These are phyloP conservation scores for Tubosaeta brunneosetosa DNA, from an alignment of 768 basidiomycete species.

Conservation along the genomic window DNA sequence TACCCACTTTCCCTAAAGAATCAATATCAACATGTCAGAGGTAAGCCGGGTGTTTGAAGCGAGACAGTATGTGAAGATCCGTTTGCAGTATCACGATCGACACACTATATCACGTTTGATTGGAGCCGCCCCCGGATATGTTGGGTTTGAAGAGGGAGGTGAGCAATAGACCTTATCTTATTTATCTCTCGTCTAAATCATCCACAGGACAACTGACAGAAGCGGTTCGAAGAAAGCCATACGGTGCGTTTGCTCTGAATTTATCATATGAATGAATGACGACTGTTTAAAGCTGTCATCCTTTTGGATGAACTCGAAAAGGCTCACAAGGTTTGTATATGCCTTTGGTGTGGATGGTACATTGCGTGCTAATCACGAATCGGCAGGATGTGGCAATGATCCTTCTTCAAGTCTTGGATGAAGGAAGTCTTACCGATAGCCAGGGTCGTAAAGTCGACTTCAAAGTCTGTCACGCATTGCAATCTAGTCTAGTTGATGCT, in stretches of 20 bases:
- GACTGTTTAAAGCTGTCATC: slow-evolving; percentile 44
- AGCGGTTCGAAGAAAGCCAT: slow-evolving; percentile 59
- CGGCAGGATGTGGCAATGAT: slow-evolving; percentile 81
- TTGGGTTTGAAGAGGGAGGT: slow-evolving; percentile 73
- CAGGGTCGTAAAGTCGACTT: slow-evolving; percentile 92
- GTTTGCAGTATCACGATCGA: slow-evolving; percentile 75
- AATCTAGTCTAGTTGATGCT: not conserved
- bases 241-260: slow-evolving; percentile 32
- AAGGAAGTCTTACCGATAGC: slow-evolving; percentile 85
- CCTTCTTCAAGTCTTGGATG: slow-evolving; percentile 85
- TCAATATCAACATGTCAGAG: slow-evolving; percentile 96
- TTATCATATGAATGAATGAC: not conserved
- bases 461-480: slow-evolving; percentile 43
- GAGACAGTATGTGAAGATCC: not conserved
- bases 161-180: slow-evolving; percentile 10
- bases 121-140: slow-evolving; percentile 90
- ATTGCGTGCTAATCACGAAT: not conserved
- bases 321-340: slow-evolving; percentile 64
- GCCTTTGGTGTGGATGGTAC: not conserved
- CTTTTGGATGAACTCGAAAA: slow-evolving; percentile 67
- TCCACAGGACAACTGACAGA: slow-evolving; percentile 54
- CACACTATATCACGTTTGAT: slow-evolving; percentile 89
- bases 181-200: not conserved
- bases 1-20: slow-evolving; percentile 38
- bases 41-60: slow-evolving; percentile 13